A percentile compares a stretch with the other conserved stretches of the same genome.
These are phyloP conservation scores for Bondarzewia mesenterica DNA, from an alignment of 1,284 basidiomycete species.

Conservation along the genomic window DNA sequence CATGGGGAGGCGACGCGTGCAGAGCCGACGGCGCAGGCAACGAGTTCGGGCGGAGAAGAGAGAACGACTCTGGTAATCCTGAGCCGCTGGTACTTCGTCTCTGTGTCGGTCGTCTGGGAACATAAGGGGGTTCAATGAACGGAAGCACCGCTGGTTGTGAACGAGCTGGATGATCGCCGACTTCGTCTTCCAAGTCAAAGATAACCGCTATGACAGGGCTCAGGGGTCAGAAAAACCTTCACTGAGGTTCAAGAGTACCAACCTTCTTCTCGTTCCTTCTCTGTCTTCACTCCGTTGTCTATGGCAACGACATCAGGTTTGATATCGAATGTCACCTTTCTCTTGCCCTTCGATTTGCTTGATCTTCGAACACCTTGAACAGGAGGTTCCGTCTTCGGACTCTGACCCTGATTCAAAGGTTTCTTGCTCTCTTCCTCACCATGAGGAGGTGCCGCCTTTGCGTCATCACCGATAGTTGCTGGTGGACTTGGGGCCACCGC, in stretches of 20 bases:
- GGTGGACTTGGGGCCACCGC: neutral
- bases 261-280: slow-evolving; percentile 26
- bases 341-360: slow-evolving; percentile 39
- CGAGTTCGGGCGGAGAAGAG: slow-evolving; percentile 56
- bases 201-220: slow-evolving; percentile 48
- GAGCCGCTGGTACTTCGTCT: slow-evolving; percentile 22
- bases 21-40: slow-evolving; percentile 53
- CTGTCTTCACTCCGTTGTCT: slow-evolving; percentile 22
- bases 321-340: slow-evolving; percentile 69
- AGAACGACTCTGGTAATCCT: slow-evolving; percentile 47
- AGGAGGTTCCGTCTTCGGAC: slow-evolving; percentile 5
- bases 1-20: slow-evolving; percentile 22
- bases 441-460: neutral
- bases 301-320: slow-evolving; percentile 45
- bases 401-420: neutral
- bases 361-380: slow-evolving; percentile 10
- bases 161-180: slow-evolving; percentile 17
- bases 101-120: slow-evolving; percentile 15
- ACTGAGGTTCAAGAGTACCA: slow-evolving; percentile 2
- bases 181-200: slow-evolving; percentile 56
- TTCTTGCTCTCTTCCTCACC: neutral
- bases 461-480: neutral
- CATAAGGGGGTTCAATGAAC: slow-evolving; percentile 15
- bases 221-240: neutral
- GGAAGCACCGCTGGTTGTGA: slow-evolving; percentile 10